These are phyloP conservation scores for Kodamaea sp. DNA, from an alignment of 1,139 yeast species.

Conservation along the genomic window DNA sequence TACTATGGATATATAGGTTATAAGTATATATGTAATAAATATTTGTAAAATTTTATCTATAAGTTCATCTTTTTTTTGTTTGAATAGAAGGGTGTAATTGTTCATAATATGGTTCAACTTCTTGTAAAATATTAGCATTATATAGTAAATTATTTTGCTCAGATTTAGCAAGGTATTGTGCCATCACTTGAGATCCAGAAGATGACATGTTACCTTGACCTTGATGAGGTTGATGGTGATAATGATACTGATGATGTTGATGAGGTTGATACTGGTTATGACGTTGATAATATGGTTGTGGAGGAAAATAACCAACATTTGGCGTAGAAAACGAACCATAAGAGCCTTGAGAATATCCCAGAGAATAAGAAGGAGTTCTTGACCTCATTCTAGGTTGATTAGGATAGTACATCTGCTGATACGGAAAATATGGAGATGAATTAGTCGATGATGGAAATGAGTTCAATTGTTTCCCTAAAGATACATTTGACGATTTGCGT, in stretches of 20 bases:
- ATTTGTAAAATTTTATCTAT: background rate
- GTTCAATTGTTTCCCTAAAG: constrained; percentile 14
- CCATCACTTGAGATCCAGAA: constrained; percentile 73
- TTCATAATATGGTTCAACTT: constrained; percentile 16
- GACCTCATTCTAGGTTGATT: background rate
- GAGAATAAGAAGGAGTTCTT: constrained; percentile 2
- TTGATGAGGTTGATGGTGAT: constrained; percentile 2
- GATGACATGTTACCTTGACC: constrained; percentile 22
- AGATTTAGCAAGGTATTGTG: constrained; percentile 68
- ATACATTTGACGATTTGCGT: constrained; percentile 24
- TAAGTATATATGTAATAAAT: constrained; percentile 1
- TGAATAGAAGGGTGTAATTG: constrained; percentile 2
- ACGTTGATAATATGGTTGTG: constrained; percentile 6
- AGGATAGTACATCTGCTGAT: constrained; percentile 8
- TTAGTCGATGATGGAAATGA: constrained; percentile 9
- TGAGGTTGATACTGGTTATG: constrained; percentile 1
- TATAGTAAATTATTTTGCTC: constrained; percentile 60
- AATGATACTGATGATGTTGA: background rate
- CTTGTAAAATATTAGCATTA: constrained; percentile 46
- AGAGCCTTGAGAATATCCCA: constrained; percentile 6
- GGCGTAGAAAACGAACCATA: constrained; percentile 3
- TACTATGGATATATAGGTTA: constrained; percentile 14
- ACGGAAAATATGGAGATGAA: constrained; percentile 19
- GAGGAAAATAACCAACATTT: constrained; percentile 11
- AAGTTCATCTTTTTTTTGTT: background rate